Conservation (phyloP, 495 filamentous ascomycete genomes). For the Parachaetomium inaequale region DNA sequence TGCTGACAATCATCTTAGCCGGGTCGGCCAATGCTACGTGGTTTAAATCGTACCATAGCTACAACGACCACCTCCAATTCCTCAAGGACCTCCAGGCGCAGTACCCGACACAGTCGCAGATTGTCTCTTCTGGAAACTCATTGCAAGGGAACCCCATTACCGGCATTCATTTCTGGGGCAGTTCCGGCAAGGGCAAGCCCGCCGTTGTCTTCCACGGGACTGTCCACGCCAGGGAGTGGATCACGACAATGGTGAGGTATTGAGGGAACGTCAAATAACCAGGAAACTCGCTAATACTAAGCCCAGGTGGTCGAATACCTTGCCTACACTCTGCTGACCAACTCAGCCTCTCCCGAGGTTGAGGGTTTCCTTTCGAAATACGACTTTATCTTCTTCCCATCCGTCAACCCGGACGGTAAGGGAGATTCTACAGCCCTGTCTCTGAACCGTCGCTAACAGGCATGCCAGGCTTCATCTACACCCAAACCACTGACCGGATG, state of each 20-base stretch:
- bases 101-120: slow-evolving; percentile 50
- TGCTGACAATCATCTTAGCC: slow-evolving; percentile 13
- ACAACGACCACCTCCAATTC: slow-evolving; percentile 53
- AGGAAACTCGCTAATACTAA: neutral
- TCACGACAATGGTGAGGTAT: slow-evolving; percentile 45
- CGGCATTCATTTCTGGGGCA: slow-evolving; percentile 59
- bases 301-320: slow-evolving; percentile 50
- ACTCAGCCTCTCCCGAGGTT: slow-evolving; percentile 43
- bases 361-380: slow-evolving; percentile 52
- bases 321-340: slow-evolving; percentile 49
- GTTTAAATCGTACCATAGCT: slow-evolving; percentile 58
- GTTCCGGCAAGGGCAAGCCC: slow-evolving; percentile 52
- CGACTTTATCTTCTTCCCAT: slow-evolving; percentile 61
- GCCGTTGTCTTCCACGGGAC: slow-evolving; percentile 59
- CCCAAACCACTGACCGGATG: slow-evolving; percentile 54
- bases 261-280: too few relatives aligned
- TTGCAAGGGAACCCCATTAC: slow-evolving; percentile 50
- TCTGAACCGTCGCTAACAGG: neutral
- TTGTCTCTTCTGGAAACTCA: slow-evolving; percentile 51
- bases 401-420: slow-evolving; percentile 61
- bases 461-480: slow-evolving; percentile 54
- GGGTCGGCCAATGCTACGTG: slow-evolving; percentile 37
- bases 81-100: slow-evolving; percentile 48
- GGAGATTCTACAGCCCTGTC: neutral
- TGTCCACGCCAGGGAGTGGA: slow-evolving; percentile 65